Conservation (phyloP, 225 moss, liverwort and hornwort species). For the Thuidium tamariscinum region DNA sequence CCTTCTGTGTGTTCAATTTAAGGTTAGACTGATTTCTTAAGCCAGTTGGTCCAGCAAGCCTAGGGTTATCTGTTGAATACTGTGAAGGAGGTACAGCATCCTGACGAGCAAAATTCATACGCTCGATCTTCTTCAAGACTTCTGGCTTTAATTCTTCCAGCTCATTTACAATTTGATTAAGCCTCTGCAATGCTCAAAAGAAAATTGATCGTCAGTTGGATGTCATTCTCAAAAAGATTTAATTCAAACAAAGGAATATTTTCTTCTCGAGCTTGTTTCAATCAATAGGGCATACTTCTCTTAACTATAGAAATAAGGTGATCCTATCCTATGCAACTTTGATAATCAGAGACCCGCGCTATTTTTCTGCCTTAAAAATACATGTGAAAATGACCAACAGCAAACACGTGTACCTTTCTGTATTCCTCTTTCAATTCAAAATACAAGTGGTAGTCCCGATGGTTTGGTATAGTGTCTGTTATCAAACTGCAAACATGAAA, state of each 20-base stretch:
- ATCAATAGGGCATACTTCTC: not conserved
- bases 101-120: conserved; percentile 9
- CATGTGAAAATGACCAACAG: not conserved
- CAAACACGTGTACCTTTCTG: conserved; percentile 39
- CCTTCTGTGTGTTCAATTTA: conserved; percentile 13
- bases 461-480: conserved; percentile 77
- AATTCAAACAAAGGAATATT: not conserved
- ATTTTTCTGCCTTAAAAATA: not conserved
- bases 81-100: conserved; percentile 12
- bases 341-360: not conserved
- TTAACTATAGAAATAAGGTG: not conserved
- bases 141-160: conserved; percentile 70
- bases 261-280: not conserved
- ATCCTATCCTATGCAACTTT: not conserved
- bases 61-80: conserved; percentile 5
- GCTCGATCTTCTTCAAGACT: conserved; percentile 48
- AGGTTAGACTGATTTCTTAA: conserved; percentile 7
- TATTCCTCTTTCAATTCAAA: conserved; percentile 41
- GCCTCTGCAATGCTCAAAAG: conserved; percentile 17
- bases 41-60: conserved; percentile 2
- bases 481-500: conserved; percentile 60
- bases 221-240: not conserved
- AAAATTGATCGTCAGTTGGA: not conserved
- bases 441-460: conserved; percentile 58
- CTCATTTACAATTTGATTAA: conserved; percentile 46